Percentiles rank a stretch among this genome's conserved stretches.
phyloP scores from a whole-genome alignment of 441 rosid genomes.

The Gossypium gossypioides region DNA sequence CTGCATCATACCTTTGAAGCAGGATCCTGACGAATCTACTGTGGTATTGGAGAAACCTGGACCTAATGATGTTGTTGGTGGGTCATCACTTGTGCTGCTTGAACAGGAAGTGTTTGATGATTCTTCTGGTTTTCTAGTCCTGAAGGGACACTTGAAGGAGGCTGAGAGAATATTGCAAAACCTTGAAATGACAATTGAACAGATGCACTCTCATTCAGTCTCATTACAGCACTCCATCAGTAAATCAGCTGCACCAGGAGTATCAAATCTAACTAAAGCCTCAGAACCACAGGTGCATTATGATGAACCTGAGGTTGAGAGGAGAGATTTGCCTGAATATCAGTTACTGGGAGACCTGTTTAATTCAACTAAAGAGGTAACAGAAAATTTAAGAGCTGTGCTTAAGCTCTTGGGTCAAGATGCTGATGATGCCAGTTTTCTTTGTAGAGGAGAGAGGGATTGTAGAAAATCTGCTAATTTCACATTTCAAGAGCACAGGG shows the following conservation, averaged over 20 bases:
- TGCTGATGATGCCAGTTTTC: constrained; percentile 36
- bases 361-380: constrained; percentile 36
- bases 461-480: constrained; percentile 28
- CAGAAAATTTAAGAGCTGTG: constrained; percentile 45
- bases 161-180: constrained; percentile 42
- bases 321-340: constrained; percentile 27
- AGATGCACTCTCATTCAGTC: constrained; percentile 31
- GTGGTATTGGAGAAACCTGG: constrained; percentile 14
- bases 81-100: constrained; percentile 13
- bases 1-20: constrained; percentile 17
- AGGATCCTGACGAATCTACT: constrained; percentile 19
- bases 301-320: constrained; percentile 55
- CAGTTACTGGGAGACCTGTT: constrained; percentile 33
- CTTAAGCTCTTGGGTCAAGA: constrained; percentile 47
- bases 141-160: constrained; percentile 49
- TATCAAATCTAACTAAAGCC: constrained; percentile 75
- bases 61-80: constrained; percentile 13
- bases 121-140: constrained; percentile 33
- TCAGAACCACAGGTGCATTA: constrained; percentile 60
- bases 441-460: constrained; percentile 39
- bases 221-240: constrained; percentile 29
- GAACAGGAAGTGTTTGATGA: constrained; percentile 32
- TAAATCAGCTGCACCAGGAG: constrained; percentile 41
- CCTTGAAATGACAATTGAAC: constrained; percentile 59
- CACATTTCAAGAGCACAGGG: constrained; percentile 35